phyloP scores from a whole-genome alignment of 1,284 basidiomycete genomes.

The Apiotrichum mycotoxinovorans region DNA sequence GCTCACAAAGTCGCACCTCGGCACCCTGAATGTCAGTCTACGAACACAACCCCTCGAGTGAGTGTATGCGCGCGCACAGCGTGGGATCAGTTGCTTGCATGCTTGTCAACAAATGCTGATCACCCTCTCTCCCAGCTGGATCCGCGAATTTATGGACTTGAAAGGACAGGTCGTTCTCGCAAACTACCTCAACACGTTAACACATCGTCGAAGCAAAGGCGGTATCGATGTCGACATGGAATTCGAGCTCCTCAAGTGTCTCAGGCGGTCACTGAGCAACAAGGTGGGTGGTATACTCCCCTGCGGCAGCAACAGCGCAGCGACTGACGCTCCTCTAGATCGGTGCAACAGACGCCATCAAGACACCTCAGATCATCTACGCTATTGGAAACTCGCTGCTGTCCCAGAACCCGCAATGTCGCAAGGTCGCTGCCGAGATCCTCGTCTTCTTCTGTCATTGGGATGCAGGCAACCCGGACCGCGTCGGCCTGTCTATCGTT shows the following conservation, averaged over 20 bases:
- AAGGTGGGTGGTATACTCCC: constrained; percentile 56
- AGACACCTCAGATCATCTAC: constrained; percentile 71
- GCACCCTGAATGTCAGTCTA: constrained; percentile 50
- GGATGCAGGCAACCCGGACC: constrained; percentile 41
- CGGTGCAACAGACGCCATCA: constrained; percentile 73
- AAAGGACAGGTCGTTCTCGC: constrained; percentile 82
- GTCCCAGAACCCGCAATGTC: constrained; percentile 73
- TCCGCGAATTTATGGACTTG: constrained; percentile 68
- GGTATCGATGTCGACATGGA: constrained; percentile 70
- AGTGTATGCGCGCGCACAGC: constrained; percentile 33
- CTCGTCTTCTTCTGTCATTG: constrained; percentile 54
- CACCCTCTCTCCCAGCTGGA: constrained; percentile 61
- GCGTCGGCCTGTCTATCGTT: constrained; percentile 53
- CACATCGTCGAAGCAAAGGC: constrained; percentile 56
- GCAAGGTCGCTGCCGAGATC: constrained; percentile 77
- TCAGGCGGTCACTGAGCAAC: constrained; percentile 78
- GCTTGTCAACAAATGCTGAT: constrained; percentile 9
- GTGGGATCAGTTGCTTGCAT: not conserved
- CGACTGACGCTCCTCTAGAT: constrained; percentile 55
- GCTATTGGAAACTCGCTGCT: constrained; percentile 82
- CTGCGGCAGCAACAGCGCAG: not conserved
- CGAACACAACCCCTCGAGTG: constrained; percentile 77
- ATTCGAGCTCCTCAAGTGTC: constrained; percentile 83
- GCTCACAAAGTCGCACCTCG: constrained; percentile 34
- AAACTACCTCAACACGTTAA: constrained; percentile 64